Percentiles rank a stretch among this genome's conserved stretches.
Conservation (phyloP, 2,329 filamentous ascomycete species). For the Neofusicoccum sp. region DNA sequence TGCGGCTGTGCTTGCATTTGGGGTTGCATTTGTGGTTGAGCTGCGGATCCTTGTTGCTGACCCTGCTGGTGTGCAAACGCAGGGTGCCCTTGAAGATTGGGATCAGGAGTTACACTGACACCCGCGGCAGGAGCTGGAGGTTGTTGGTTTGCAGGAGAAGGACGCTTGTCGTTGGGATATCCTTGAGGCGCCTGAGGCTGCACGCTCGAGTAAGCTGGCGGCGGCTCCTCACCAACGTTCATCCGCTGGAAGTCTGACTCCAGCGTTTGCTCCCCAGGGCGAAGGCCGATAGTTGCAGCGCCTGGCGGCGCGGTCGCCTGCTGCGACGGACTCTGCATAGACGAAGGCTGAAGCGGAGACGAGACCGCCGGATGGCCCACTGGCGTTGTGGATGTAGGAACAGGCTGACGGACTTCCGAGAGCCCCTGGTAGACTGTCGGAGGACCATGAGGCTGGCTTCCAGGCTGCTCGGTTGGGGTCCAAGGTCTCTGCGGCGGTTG, state of each 20-base stretch:
- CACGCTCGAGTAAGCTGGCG: conserved; percentile 92
- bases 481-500: conserved; percentile 68
- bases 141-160: conserved; percentile 44
- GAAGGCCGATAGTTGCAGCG: neutral
- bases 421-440: conserved; percentile 90
- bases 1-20: conserved; percentile 35
- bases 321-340: conserved; percentile 33
- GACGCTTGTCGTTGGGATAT: conserved; percentile 80
- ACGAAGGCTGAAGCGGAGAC: conserved; percentile 39
- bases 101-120: conserved; percentile 37
- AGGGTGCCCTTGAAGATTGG: conserved; percentile 66
- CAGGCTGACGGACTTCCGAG: conserved; percentile 61
- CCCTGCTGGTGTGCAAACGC: conserved; percentile 79
- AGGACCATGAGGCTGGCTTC: conserved; percentile 83
- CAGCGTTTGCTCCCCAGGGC: conserved; percentile 60
- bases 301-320: conserved; percentile 41
- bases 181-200: conserved; percentile 48
- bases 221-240: conserved; percentile 79
- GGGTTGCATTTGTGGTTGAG: conserved; percentile 50
- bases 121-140: conserved; percentile 31
- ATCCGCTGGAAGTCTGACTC: conserved; percentile 86
- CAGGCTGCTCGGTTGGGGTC: conserved; percentile 92
- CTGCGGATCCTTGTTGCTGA: conserved; percentile 34
- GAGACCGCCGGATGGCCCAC: conserved; percentile 22
- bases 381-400: neutral